Percentiles rank a stretch among this genome's conserved stretches.
Evolutionary conservation across 352 stramenopile genomes (phyloP).

Genomic region (Phytophthora sojae): DNA sequence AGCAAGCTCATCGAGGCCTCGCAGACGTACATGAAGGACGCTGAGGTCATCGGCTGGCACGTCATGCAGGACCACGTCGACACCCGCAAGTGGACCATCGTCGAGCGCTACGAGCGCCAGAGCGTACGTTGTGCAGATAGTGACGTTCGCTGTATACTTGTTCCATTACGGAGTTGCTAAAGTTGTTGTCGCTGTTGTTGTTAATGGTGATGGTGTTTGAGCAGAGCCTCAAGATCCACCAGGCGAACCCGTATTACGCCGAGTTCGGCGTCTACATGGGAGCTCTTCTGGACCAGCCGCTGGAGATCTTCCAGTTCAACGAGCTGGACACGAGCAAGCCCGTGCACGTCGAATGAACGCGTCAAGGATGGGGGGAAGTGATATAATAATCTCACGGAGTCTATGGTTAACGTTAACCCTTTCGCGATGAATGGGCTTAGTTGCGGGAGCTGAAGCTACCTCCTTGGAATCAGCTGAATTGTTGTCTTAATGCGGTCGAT

Average conservation of each 20-base stretch:
- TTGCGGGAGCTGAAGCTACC: too few relatives aligned
- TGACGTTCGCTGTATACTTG: not conserved
- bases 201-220: conserved; percentile 4
- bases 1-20: conserved; percentile 33
- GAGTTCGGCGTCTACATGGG: conserved; percentile 19
- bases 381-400: too few relatives aligned
- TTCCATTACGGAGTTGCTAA: not conserved
- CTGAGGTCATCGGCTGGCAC: conserved; percentile 26
- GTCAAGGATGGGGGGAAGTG: not conserved
- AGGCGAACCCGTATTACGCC: conserved; percentile 30
- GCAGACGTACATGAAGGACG: conserved; percentile 28
- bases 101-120: conserved; percentile 31
- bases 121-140: conserved; percentile 16
- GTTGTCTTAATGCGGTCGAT: too few relatives aligned
- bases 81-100: conserved; percentile 29
- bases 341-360: conserved; percentile 14
- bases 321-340: conserved; percentile 29
- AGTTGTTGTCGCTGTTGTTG: not conserved
- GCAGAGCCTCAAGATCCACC: conserved; percentile 36
- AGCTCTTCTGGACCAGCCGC: conserved; percentile 13
- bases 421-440: too few relatives aligned
- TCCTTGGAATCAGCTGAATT: too few relatives aligned
- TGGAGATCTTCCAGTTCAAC: conserved; percentile 23
- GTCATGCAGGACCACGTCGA: conserved; percentile 35
- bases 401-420: too few relatives aligned